Evolutionary conservation across 768 basidiomycete species (phyloP).

Genomic region (Tylopilus felleus): DNA sequence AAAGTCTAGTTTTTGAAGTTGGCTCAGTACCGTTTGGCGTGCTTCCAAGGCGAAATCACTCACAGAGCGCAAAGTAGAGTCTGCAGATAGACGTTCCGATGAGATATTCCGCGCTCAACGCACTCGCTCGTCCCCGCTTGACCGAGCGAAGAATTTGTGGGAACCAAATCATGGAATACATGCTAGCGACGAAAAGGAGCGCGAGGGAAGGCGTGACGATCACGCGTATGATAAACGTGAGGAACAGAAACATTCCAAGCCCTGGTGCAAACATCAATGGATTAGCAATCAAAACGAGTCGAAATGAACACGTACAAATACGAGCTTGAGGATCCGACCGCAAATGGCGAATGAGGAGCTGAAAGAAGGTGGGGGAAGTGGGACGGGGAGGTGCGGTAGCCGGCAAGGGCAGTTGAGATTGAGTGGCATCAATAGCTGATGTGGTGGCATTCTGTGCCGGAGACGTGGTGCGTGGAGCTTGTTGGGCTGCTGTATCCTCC

Average conservation of each 20-base stretch:
- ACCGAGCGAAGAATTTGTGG: slow-evolving; percentile 81
- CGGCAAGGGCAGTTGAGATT: slow-evolving; percentile 22
- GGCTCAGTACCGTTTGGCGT: not conserved
- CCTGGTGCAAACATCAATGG: slow-evolving; percentile 38
- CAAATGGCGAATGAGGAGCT: slow-evolving; percentile 55
- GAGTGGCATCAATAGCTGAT: slow-evolving; percentile 5
- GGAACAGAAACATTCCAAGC: slow-evolving; percentile 62
- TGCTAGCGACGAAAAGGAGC: slow-evolving; percentile 57
- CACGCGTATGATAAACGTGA: slow-evolving; percentile 72
- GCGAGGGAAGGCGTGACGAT: slow-evolving; percentile 65
- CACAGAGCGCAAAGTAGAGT: slow-evolving; percentile 71
- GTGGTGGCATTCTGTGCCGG: slow-evolving; percentile 4
- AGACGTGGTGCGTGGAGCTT: slow-evolving; percentile 17
- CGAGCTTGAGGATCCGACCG: slow-evolving; percentile 69
- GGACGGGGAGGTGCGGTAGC: slow-evolving; percentile 14
- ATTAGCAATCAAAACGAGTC: not conserved
- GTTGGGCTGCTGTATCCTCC: slow-evolving; percentile 49
- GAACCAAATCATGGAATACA: slow-evolving; percentile 82
- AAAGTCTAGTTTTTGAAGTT: slow-evolving; percentile 54
- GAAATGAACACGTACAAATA: slow-evolving; percentile 48
- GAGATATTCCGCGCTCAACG: slow-evolving; percentile 66
- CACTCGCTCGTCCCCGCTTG: slow-evolving; percentile 65
- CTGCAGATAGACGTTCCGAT: slow-evolving; percentile 74
- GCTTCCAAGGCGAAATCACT: slow-evolving; percentile 28
- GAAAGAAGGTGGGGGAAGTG: slow-evolving; percentile 33